Base-by-base conservation (phyloP, 2,329 filamentous ascomycete genomes). In the Fonsecaea nubica region DNA sequence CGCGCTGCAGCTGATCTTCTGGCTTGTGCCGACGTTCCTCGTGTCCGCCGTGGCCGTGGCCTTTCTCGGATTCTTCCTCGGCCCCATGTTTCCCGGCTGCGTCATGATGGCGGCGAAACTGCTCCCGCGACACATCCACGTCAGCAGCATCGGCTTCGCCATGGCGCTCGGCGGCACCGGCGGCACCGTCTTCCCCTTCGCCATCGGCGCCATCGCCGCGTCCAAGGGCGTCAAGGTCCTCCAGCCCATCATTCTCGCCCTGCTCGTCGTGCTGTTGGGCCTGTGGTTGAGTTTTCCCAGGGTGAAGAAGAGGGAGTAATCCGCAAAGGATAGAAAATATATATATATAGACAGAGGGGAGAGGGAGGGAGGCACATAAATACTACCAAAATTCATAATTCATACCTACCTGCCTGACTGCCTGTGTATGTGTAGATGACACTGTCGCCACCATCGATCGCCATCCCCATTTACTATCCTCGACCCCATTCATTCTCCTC, bases 41-140 rank as follows among this genome's bases (percentile, higher is more conserved):
- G 87, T 90, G 40, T 90, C 89, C 0, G 87, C 89, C n/a, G 81
- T 92, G 25, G 87, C 89, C 36, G 88, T 92, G 15, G 82, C 85
- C 0, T 79, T 92, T 0, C 83, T 92, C 65, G 91, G 91, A 0
- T 90, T 93, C 80, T 91, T 93, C 73, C 82, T 93, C 0, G 92
- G 91, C 0, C 91, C 92, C 0, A 78, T 93, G 42, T 93, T 92
- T 74, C 90, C 91, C 0, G 89, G 88, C 3, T 89, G 87, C 3
- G 85, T 94, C 25, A 87, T 92, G 3, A 86, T 86, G 1, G 86
- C 87, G 2, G 91, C 90, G 0, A 92, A 90, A 70, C 80, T 93
- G 6, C 80, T 94, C 2, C 90, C 91, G 0, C 83, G 81, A 50
- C 85, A 91, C 69, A 81, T 92, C 42, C 92, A 95, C 72, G 89